Percentiles rank a stretch among this genome's conserved stretches.
Evolutionary conservation across 345 rosid species (phyloP).

Genomic region (Hevea brasiliensis): DNA sequence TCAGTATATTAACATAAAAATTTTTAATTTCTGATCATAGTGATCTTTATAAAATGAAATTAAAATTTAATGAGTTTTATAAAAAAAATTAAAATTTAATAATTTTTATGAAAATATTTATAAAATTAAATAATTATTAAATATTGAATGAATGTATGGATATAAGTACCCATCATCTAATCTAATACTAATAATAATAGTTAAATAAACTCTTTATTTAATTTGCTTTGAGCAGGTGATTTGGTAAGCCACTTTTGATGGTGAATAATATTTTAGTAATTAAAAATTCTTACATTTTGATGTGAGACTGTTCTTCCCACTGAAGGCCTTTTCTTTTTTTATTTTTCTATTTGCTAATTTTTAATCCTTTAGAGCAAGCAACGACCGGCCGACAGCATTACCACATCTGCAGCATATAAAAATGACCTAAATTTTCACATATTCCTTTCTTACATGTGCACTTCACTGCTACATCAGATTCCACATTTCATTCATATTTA

Average conservation of each 20-base stretch:
- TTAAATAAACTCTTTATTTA: no score
- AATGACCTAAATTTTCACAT: conserved; percentile 5
- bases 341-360: no score
- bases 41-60: no score
- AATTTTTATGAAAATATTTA: no score
- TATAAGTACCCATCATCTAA: no score
- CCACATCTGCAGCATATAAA: conserved; percentile 36
- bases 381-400: conserved; percentile 29
- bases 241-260: not conserved
- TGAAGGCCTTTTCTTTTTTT: not conserved
- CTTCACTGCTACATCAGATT: conserved; percentile 10
- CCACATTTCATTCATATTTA: not conserved
- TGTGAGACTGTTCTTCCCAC: not conserved
- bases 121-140: no score
- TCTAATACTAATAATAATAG: no score
- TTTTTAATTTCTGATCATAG: no score
- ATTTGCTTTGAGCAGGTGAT: not conserved
- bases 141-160: no score
- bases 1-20: no score
- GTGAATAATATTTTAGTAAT: not conserved
- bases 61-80: no score
- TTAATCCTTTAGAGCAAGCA: conserved; percentile 33
- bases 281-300: not conserved
- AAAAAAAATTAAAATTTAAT: no score
- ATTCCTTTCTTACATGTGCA: conserved; percentile 25